Conservation (phyloP, 495 filamentous ascomycete genomes). For the Penicillium cosmopolitanum region DNA sequence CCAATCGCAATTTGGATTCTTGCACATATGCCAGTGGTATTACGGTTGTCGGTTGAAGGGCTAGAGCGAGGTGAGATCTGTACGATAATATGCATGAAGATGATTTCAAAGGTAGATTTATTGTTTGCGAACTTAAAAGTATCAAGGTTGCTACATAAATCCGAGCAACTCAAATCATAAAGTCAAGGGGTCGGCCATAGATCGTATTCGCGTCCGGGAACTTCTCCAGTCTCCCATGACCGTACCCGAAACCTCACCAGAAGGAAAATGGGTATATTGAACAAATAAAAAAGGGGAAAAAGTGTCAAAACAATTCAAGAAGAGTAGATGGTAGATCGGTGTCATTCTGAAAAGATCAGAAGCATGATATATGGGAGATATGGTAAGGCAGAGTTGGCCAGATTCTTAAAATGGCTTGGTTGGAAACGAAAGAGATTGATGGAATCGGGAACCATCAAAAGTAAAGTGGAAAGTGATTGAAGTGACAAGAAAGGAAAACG, state of each 20-base stretch:
- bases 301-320: background rate
- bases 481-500: background rate
- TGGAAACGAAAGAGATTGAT: background rate
- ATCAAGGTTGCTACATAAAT: background rate
- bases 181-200: background rate
- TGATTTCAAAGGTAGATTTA: background rate
- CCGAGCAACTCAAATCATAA: background rate
- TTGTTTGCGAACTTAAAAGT: background rate
- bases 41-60: background rate
- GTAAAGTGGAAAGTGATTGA: background rate
- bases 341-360: background rate
- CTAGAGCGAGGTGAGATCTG: background rate
- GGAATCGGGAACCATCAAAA: background rate
- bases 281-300: constrained; percentile 2
- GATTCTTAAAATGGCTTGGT: background rate
- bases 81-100: background rate
- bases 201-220: background rate
- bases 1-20: background rate
- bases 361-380: background rate
- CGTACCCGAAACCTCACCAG: background rate
- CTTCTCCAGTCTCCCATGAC: background rate
- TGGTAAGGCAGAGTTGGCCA: background rate
- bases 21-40: background rate
- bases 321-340: background rate
- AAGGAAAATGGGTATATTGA: constrained; percentile 23